Conservation (phyloP, 192 early-diverging fungal genomes). For the Linnemannia elongata region DNA sequence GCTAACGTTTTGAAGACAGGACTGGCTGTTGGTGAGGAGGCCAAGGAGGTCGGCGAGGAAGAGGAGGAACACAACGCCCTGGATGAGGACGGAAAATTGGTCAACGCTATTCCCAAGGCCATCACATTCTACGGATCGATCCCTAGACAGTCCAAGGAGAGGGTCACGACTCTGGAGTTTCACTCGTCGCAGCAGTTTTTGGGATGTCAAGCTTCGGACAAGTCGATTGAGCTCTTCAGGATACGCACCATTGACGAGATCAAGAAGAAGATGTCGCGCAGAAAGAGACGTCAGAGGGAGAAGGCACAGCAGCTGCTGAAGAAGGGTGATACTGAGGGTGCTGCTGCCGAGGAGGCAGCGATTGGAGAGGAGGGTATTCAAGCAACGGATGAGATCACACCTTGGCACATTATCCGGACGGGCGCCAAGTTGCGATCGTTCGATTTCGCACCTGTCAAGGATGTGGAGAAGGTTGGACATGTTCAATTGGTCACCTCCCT, state of each 20-base stretch:
- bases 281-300: conserved; percentile 82
- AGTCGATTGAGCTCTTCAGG: conserved; percentile 87
- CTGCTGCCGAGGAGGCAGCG: conserved; percentile 56
- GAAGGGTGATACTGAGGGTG: conserved; percentile 57
- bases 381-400: conserved; percentile 83
- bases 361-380: conserved; percentile 65
- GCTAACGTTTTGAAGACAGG: conserved; percentile 68
- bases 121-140: conserved; percentile 83
- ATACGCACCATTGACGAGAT: conserved; percentile 84
- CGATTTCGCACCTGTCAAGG: conserved; percentile 72
- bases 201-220: conserved; percentile 85
- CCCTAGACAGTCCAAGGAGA: conserved; percentile 84
- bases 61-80: conserved; percentile 14
- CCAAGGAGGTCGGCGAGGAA: conserved; percentile 59
- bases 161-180: conserved; percentile 83
- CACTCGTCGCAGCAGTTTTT: conserved; percentile 85
- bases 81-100: conserved; percentile 12
- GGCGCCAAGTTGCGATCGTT: conserved; percentile 86
- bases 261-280: conserved; percentile 84
- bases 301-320: conserved; percentile 71
- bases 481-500: conserved; percentile 77
- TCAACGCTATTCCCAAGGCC: conserved; percentile 68
- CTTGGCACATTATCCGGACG: conserved; percentile 79
- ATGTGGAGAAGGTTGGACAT: conserved; percentile 63
- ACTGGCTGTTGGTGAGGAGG: conserved; percentile 62